phyloP scores from a whole-genome alignment of 331 rosid genomes.

The Telfairia occidentalis region DNA sequence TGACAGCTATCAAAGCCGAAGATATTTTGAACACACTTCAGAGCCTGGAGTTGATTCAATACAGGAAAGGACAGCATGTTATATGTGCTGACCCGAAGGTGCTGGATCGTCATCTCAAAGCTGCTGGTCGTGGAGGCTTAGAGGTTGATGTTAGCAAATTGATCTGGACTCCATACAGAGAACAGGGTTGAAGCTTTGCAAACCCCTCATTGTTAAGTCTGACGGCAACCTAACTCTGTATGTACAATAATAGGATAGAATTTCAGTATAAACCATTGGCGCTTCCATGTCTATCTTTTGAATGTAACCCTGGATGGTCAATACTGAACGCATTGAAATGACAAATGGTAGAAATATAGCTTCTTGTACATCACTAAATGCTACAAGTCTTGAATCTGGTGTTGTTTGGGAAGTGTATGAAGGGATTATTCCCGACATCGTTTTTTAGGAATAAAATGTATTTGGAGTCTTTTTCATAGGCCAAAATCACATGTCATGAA shows the following conservation, averaged over 20 bases:
- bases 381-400: background rate
- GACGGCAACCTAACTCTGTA: background rate
- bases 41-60: constrained; percentile 80
- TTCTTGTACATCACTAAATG: background rate
- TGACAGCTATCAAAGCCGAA: constrained; percentile 93
- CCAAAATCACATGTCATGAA: background rate
- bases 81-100: constrained; percentile 97
- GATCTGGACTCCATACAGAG: constrained; percentile 98
- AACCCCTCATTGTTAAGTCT: background rate
- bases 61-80: constrained; percentile 96
- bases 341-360: background rate
- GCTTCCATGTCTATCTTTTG: background rate
- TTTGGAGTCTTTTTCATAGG: background rate
- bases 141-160: constrained; percentile 86
- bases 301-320: background rate
- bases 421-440: background rate
- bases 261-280: background rate
- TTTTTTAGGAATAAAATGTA: background rate
- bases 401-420: background rate
- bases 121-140: constrained; percentile 94
- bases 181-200: constrained; percentile 35
- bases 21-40: constrained; percentile 79
- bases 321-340: background rate
- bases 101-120: constrained; percentile 94
- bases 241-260: constrained; percentile 3